A percentile compares a stretch with the other conserved stretches of the same genome.
Conservation (phyloP, 306 rosid species). For the Ormosia emarginata region DNA sequence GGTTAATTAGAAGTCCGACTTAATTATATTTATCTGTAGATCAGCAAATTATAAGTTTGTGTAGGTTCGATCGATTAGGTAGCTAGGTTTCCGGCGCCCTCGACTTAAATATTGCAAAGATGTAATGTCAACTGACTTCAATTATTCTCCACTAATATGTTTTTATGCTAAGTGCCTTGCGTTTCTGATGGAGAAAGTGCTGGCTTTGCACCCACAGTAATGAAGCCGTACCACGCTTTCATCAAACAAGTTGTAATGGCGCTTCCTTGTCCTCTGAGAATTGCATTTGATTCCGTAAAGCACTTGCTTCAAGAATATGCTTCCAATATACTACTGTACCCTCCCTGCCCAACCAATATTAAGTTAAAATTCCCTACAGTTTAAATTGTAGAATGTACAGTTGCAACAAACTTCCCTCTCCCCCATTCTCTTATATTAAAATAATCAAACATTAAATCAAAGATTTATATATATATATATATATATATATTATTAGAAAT, state of each 20-base stretch:
- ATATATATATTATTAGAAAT: no score
- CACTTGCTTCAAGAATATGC: conserved; percentile 35
- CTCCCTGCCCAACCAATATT: background rate
- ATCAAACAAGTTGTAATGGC: conserved; percentile 24
- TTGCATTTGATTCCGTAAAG: conserved; percentile 43
- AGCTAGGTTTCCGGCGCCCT: conserved; percentile 28
- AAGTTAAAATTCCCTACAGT: no score
- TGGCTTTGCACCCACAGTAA: conserved; percentile 3
- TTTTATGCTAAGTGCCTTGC: conserved; percentile 15
- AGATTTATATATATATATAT: no score
- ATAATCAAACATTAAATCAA: no score
- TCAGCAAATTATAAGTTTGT: background rate
- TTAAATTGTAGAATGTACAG: no score
- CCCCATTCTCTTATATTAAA: no score
- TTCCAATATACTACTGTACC: conserved; percentile 19
- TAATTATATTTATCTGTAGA: background rate
- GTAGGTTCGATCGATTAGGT: conserved; percentile 24
- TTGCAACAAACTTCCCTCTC: no score
- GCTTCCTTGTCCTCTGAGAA: conserved; percentile 13
- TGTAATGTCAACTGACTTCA: conserved; percentile 21
- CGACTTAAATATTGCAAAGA: conserved; percentile 20
- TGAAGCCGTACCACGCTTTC: conserved; percentile 23
- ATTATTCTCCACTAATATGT: conserved; percentile 33
- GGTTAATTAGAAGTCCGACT: background rate
- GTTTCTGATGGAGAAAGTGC: conserved; percentile 13